Base-by-base conservation (phyloP, 352 stramenopile genomes). In the Saprolegnia parasitica region DNA sequence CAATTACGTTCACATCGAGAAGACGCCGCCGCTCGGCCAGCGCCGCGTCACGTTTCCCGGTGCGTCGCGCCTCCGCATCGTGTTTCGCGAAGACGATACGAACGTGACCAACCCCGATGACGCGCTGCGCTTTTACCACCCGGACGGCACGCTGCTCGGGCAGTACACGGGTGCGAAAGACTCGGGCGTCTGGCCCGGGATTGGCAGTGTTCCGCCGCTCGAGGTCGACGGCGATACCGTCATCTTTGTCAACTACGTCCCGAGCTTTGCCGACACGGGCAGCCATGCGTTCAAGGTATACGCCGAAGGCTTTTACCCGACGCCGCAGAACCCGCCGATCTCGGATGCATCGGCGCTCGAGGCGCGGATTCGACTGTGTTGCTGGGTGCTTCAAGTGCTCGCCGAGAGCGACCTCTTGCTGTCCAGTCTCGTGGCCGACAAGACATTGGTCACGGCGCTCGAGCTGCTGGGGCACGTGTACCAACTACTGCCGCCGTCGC, bases 131-230 rank as follows among this genome's bases (percentile, higher is more conserved):
- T n/a, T 70, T 24, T 60, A 60, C 20, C 11, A 60, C 35, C 16
- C 52, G 24, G 11, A 40, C 35, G 52, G 52, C 11, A n/a, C 52
- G 24, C 52, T 60, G 11, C 13, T 60, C 35, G 52, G 52, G 20
- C 13, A 60, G 52, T 60, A 60, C 52, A 60, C 52, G 24, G 52
- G 52, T 9, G n/a, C 52, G 1, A 60, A 49, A 52, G 60, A 64
- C 35, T 16, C 52, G 6, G 49, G 55, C 5, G 60, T 60, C 21
- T 77, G 73, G 73, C 73, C 73, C 8, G 73, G 73, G 3, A 32
- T 75, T 18, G 57, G 65, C 13, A 54, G 46, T 3, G 32, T 37
- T 3, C 55, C 56, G 10, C 70, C 68, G 5, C 37, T 77, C 4
- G 32, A 71, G 13, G 71, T 77, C n/a, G 35, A 70, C 21, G 54